A percentile compares a stretch with the other conserved stretches of the same genome.
These are phyloP conservation scores for Ustilago cynodontis DNA, from an alignment of 1,284 basidiomycete genomes.

Conservation along the genomic window DNA sequence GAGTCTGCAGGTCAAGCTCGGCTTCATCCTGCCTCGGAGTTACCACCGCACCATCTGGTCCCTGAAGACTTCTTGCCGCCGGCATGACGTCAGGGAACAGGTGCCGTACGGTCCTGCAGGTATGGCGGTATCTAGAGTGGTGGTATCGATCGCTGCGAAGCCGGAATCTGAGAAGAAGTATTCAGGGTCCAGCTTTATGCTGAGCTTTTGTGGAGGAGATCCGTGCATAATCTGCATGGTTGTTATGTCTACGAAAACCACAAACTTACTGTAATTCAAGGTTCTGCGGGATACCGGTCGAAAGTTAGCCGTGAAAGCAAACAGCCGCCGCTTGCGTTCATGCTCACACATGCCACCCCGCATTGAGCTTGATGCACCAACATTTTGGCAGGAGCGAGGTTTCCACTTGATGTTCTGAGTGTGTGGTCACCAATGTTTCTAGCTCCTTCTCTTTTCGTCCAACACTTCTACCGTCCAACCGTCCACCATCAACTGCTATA, in stretches of 20 bases:
- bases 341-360: slow-evolving; percentile 13
- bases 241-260: background rate
- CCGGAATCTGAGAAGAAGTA: background rate
- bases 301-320: slow-evolving; percentile 29
- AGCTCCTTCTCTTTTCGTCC: no score
- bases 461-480: slow-evolving; percentile 6
- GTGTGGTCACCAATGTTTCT: slow-evolving; percentile 1
- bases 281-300: background rate
- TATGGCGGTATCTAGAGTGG: background rate
- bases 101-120: background rate
- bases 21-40: background rate
- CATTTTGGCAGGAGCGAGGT: slow-evolving; percentile 3
- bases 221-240: background rate
- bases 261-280: background rate
- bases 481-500: background rate
- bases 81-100: slow-evolving; percentile 17
- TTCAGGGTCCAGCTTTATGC: slow-evolving; percentile 25
- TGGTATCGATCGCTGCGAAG: background rate
- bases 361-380: slow-evolving; percentile 5
- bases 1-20: slow-evolving; percentile 31
- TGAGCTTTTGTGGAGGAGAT: slow-evolving; percentile 7
- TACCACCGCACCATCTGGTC: no score
- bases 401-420: slow-evolving; percentile 1
- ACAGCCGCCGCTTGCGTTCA: background rate
- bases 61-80: slow-evolving; percentile 4